Evolutionary conservation across 495 filamentous ascomycete species (phyloP), one percentile per base, ranked within the genome.

Genomic region (Hypoxylon fragiforme): DNA sequence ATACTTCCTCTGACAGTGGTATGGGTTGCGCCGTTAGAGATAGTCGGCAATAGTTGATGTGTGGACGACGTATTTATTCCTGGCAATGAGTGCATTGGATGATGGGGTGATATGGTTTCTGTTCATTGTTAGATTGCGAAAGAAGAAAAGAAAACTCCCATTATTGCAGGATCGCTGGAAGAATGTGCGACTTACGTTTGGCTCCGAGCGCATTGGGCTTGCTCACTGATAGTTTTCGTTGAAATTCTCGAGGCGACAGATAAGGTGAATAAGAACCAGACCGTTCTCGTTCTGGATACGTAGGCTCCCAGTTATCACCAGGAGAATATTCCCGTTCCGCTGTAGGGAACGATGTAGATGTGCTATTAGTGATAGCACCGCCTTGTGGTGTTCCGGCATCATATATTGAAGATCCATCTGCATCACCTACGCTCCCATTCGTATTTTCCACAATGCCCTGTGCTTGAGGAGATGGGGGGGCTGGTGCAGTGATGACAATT

Each of bases 191-290:
- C 56, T 49, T 63, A 65, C 65, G 40, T 30, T 57, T 62, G 14
- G 36, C 36, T 15, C 53, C 51, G n/a, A 54, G 50, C 16, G 50
- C 14, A 21, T 42, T 14, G 7, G 50, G 44, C 47, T 66, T 66
- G 37, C 47, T 64, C 19, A 67, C 48, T 21, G 65, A 63, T 8
- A 44, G 47, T 20, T 60, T 66, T 14, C 61, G 66, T 34, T 73
- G 67, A n/a, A 73, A 55, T 37, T 74, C 74, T 13, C 65, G 64
- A 9, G 78, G 76, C 2, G 77, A 77, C 0, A 76, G 59, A 36
- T 80, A 77, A 6, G 78, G 78, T 6, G 79, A 82, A 44, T 82
- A 81, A 3, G 78, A 79, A 3, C 72, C 77, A 4, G 77, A 77
- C 16, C 71, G 62, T 37, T 77, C 75, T 12, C 70, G 70, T 24